Evolutionary conservation across 495 filamentous ascomycete genomes (phyloP), one percentile per base, ranked within the genome.

Genomic region (Xylaria nigripes): DNA sequence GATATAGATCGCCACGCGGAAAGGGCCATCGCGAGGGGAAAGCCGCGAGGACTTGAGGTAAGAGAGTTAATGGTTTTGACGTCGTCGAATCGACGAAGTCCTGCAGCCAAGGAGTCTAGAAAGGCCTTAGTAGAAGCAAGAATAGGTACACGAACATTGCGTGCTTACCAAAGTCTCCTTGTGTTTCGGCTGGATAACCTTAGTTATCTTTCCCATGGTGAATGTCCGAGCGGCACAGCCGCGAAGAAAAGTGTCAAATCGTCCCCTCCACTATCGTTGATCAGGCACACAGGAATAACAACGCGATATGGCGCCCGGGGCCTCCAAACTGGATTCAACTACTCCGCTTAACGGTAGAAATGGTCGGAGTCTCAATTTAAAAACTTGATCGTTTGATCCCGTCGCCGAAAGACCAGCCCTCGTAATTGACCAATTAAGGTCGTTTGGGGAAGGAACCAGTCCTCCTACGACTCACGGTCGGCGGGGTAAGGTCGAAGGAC

Each of bases 151-250:
- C 29, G 42, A n/a, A n/a, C 27, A 24, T 40, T 34, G 42, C 22
- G 32, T 56, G 75, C 86, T 78, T 83, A 96, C 91, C 74, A 95
- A 71, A 61, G 90, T 96, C 70, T 91, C 90, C 77, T 86, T 86
- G 75, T 98, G 93, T 71, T 93, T 92, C 61, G 85, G 75, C 66
- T 87, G 87, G 66, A 92, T 91, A 61, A 84, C 77, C 82, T 97
- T 98, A 72, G 89, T 92, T 72, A 98, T 98, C 83, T 86, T 91
- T 80, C 89, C 92, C 90, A 95, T 96, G 63, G 55, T 78, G 74
- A 69, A 61, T 54, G 57, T 57, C 61, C 69, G 64, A 61, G 77
- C 78, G 76, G 78, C 76, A 69, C 60, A 65, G 76, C 78, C 78
- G 77, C 77, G 64, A 70, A 64, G 54, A 63, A 64, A 60, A 40